Percentiles rank a stretch among this genome's conserved stretches.
Conservation (phyloP, 306 rosid species). For the Lupinus albus region DNA sequence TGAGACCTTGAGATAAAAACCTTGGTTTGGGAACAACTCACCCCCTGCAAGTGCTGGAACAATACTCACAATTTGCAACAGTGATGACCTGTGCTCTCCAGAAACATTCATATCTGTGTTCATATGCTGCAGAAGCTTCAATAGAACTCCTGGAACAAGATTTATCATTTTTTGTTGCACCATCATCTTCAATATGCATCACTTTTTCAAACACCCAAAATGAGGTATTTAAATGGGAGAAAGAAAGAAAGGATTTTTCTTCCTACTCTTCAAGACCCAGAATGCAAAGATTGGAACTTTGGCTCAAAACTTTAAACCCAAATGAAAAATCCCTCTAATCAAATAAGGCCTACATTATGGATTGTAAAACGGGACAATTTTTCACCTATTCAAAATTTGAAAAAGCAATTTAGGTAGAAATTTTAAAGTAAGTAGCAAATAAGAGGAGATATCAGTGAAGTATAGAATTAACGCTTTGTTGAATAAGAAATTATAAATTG, state of each 20-base stretch:
- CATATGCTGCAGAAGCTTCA: slow-evolving; percentile 94
- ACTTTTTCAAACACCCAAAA: background rate
- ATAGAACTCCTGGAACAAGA: slow-evolving; percentile 95
- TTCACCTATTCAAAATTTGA: slow-evolving; percentile 41
- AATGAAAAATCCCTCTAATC: slow-evolving; percentile 37
- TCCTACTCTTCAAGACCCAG: slow-evolving; percentile 19
- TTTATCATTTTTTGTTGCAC: slow-evolving; percentile 70
- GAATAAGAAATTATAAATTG: no score
- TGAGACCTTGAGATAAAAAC: slow-evolving; percentile 91
- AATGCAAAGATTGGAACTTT: slow-evolving; percentile 26
- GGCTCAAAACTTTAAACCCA: background rate
- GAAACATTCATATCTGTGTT: slow-evolving; percentile 89
- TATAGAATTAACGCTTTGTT: no score
- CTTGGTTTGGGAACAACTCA: slow-evolving; percentile 86
- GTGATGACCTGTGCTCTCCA: slow-evolving; percentile 90
- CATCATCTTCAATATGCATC: slow-evolving; percentile 53
- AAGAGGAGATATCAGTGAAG: no score
- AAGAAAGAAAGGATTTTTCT: background rate
- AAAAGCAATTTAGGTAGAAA: slow-evolving; percentile 29
- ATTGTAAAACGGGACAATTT: slow-evolving; percentile 33
- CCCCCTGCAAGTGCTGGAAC: slow-evolving; percentile 96
- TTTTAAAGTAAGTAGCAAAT: slow-evolving; percentile 28
- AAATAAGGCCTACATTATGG: slow-evolving; percentile 39
- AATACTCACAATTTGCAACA: slow-evolving; percentile 90
- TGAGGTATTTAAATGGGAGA: background rate